phyloP scores from a whole-genome alignment of 805 yeast genomes.

The Ogataea paradorogensis region DNA sequence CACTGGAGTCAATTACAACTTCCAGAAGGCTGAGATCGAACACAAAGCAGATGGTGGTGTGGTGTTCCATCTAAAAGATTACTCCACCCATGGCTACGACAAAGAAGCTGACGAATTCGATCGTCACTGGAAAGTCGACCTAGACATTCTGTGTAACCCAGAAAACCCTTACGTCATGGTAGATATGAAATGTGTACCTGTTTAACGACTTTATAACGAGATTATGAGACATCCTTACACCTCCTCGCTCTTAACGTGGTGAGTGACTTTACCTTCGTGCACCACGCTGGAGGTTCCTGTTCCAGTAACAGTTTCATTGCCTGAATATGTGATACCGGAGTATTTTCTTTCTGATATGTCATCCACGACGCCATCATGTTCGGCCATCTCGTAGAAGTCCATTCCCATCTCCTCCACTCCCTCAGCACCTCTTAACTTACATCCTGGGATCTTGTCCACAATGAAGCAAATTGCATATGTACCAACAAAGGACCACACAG shows the following conservation, averaged over 20 bases:
- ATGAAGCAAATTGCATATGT: constrained; percentile 43
- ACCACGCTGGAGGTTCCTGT: constrained; percentile 17
- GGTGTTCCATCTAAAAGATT: constrained; percentile 59
- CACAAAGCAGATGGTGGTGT: constrained; percentile 45
- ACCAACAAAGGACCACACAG: constrained; percentile 44
- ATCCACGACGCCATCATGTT: constrained; percentile 23
- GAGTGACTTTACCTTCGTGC: constrained; percentile 17
- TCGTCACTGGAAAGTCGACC: constrained; percentile 60
- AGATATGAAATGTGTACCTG: constrained; percentile 57
- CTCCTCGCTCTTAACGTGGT: constrained; percentile 18
- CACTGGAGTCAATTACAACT: constrained; percentile 43
- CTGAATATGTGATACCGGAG: neutral
- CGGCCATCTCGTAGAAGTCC: constrained; percentile 51
- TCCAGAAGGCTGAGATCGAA: constrained; percentile 44
- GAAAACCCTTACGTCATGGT: constrained; percentile 64
- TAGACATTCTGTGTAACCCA: constrained; percentile 61
- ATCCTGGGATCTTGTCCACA: constrained; percentile 51
- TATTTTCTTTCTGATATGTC: neutral
- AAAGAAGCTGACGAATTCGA: constrained; percentile 33
- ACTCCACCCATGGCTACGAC: constrained; percentile 50
- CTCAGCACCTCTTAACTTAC: constrained; percentile 41
- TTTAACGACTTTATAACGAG: neutral
- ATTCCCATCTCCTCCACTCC: constrained; percentile 52
- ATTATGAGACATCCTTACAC: constrained; percentile 10
- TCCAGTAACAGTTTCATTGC: neutral